phyloP scores from a whole-genome alignment of 108 stramenopile genomes.

The Aurantiochytrium sp. region DNA sequence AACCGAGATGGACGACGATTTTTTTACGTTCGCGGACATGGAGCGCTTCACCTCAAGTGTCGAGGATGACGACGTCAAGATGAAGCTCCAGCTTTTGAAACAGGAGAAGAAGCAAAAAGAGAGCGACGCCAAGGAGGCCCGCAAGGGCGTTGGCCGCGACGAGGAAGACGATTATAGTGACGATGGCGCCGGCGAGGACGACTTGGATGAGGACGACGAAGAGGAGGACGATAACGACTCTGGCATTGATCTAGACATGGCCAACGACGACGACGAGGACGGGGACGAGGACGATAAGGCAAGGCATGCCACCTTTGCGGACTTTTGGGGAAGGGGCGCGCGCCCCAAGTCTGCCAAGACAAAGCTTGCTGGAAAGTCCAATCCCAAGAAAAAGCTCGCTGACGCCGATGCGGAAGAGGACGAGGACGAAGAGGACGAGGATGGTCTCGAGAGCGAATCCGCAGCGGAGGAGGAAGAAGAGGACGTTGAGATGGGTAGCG shows the following conservation, averaged over 20 bases:
- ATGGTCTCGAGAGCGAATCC: background rate
- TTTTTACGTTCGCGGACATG: slow-evolving; percentile 72
- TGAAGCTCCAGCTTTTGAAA: slow-evolving; percentile 39
- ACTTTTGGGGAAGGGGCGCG: background rate
- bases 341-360: background rate
- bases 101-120: background rate
- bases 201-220: slow-evolving; percentile 47
- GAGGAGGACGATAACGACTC: slow-evolving; percentile 23
- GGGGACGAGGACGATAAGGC: background rate
- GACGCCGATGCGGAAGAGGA: background rate
- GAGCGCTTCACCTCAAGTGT: slow-evolving; percentile 64
- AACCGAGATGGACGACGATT: slow-evolving; percentile 68
- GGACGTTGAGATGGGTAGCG: background rate
- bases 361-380: background rate
- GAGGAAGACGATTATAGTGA: slow-evolving; percentile 47
- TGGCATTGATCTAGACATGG: background rate
- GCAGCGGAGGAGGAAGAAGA: background rate
- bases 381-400: background rate
- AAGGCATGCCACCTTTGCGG: background rate
- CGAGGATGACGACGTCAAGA: slow-evolving; percentile 69
- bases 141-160: background rate
- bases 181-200: slow-evolving; percentile 50
- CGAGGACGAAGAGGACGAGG: background rate
- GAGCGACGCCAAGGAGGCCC: background rate
- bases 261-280: background rate